Evolutionary conservation across 2,329 filamentous ascomycete species (phyloP).

Genomic region (Mycosphaerella arachidis): DNA sequence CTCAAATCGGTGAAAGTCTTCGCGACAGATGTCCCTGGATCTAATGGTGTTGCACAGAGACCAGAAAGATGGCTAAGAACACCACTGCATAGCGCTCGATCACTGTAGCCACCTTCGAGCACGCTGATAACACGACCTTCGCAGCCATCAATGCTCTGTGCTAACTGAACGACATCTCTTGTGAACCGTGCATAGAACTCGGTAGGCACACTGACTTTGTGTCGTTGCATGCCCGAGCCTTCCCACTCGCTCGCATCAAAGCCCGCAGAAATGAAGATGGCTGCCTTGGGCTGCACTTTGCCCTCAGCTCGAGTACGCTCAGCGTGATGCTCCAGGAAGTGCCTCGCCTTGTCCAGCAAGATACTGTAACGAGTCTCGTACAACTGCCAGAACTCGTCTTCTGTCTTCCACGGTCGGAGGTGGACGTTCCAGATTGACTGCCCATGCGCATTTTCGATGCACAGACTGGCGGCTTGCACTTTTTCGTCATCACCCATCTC

Average conservation of each 20-base stretch:
- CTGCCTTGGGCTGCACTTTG: constrained; percentile 66
- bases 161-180: constrained; percentile 74
- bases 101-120: constrained; percentile 92
- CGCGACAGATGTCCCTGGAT: constrained; percentile 4
- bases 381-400: constrained; percentile 80
- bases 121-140: constrained; percentile 89
- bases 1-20: constrained; percentile 20
- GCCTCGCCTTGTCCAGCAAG: constrained; percentile 74
- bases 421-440: constrained; percentile 97
- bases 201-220: constrained; percentile 92
- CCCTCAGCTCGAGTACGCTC: constrained; percentile 56
- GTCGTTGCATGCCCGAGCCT: constrained; percentile 85
- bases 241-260: constrained; percentile 98
- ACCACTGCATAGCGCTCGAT: constrained; percentile 81
- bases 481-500: constrained; percentile 92
- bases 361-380: constrained; percentile 75
- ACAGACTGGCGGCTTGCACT: constrained; percentile 87
- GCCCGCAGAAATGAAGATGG: constrained; percentile 90
- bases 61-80: constrained; percentile 87
- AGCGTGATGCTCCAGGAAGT: constrained; percentile 70
- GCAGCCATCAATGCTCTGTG: constrained; percentile 72
- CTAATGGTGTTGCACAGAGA: constrained; percentile 47
- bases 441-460: constrained; percentile 88
- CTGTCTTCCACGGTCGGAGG: constrained; percentile 77
- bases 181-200: constrained; percentile 94